Evolutionary conservation across 1,284 basidiomycete genomes (phyloP).

Genomic region (Butyriboletus appendiculatus): DNA sequence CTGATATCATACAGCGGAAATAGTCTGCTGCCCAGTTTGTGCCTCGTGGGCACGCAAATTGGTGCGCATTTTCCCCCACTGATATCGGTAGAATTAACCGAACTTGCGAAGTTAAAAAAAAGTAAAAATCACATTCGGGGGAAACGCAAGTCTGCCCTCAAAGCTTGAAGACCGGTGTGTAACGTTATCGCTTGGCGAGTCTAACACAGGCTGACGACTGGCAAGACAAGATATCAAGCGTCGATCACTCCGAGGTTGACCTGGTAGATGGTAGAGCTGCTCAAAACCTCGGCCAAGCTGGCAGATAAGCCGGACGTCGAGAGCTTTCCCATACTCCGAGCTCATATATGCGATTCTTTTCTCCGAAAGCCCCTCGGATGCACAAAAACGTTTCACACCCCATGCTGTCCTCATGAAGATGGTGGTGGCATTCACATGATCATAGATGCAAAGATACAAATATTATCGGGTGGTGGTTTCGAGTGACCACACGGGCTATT

Average conservation of each 20-base stretch:
- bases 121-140: background rate
- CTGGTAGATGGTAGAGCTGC: too few relatives aligned
- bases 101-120: background rate
- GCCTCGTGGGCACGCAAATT: background rate
- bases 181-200: too few relatives aligned
- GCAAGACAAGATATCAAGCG: too few relatives aligned
- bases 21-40: background rate
- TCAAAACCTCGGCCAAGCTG: too few relatives aligned
- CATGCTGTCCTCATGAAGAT: background rate
- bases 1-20: background rate
- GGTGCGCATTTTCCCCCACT: slow-evolving; percentile 1
- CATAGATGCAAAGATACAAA: too few relatives aligned
- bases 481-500: too few relatives aligned
- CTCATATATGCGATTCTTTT: background rate
- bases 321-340: slow-evolving; percentile 7
- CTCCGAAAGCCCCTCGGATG: background rate
- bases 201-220: too few relatives aligned
- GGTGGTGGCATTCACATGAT: too few relatives aligned
- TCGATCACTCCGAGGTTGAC: too few relatives aligned
- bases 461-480: too few relatives aligned
- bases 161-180: too few relatives aligned
- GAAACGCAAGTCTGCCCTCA: background rate
- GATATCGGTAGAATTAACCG: slow-evolving; percentile 7
- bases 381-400: too few relatives aligned
- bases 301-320: background rate